Evolutionary conservation across 495 filamentous ascomycete genomes (phyloP).

Genomic region (Paragyromitra xinjiangensis): DNA sequence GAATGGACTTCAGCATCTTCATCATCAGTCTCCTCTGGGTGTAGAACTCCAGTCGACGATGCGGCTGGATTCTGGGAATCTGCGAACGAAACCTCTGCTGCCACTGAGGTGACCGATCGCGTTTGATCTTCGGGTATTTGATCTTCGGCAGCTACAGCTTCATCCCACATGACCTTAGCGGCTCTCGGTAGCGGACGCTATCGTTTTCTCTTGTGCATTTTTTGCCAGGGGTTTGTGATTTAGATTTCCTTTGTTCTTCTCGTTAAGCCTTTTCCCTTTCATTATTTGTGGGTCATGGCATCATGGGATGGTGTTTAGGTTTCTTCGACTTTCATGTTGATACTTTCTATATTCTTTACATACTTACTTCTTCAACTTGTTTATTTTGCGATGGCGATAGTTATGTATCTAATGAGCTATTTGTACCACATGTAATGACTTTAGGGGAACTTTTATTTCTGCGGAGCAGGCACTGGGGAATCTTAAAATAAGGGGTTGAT

Average conservation of each 20-base stretch:
- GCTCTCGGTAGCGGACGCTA: not conserved
- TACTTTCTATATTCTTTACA: constrained; percentile 42
- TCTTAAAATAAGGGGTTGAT: constrained; percentile 20
- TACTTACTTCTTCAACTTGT: constrained; percentile 38
- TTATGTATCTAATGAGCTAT: constrained; percentile 48
- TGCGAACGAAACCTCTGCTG: constrained; percentile 45
- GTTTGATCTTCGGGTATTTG: constrained; percentile 38
- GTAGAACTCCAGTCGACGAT: constrained; percentile 68
- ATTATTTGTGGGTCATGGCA: constrained; percentile 51
- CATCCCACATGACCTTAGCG: not conserved
- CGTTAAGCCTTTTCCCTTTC: constrained; percentile 37
- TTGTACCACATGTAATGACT: constrained; percentile 47
- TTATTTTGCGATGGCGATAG: constrained; percentile 41
- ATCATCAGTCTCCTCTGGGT: constrained; percentile 72
- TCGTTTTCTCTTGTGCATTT: constrained; percentile 3
- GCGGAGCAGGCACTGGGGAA: constrained; percentile 13
- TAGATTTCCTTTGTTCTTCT: constrained; percentile 39
- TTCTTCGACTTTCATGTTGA: constrained; percentile 43
- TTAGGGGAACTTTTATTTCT: constrained; percentile 45
- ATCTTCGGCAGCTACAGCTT: constrained; percentile 12
- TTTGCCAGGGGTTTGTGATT: constrained; percentile 9
- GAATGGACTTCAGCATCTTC: constrained; percentile 80
- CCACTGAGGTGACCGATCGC: constrained; percentile 29
- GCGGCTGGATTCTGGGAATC: constrained; percentile 65
- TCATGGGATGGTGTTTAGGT: constrained; percentile 51